Evolutionary conservation across 2,329 filamentous ascomycete genomes (phyloP).

Genomic region (Boeremia exigua): DNA sequence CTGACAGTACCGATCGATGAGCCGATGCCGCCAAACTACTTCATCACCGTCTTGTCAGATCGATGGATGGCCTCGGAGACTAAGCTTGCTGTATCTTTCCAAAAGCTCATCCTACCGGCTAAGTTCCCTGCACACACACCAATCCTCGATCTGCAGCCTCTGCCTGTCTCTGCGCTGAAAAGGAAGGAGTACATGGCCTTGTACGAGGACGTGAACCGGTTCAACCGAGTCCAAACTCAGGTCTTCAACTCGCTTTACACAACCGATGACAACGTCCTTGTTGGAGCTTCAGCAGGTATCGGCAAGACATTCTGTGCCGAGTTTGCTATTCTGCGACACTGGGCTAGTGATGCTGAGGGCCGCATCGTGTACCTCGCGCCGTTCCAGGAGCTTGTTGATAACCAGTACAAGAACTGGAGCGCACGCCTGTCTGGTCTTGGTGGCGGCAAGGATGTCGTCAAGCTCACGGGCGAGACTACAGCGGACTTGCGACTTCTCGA

Average conservation of each 20-base stretch:
- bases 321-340: constrained; percentile 88
- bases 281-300: constrained; percentile 91
- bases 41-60: constrained; percentile 92
- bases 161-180: constrained; percentile 89
- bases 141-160: constrained; percentile 86
- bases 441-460: constrained; percentile 88
- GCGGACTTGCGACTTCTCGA: constrained; percentile 89
- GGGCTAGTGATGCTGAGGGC: constrained; percentile 73
- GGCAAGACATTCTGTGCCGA: constrained; percentile 98
- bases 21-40: constrained; percentile 98
- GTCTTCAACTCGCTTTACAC: constrained; percentile 93
- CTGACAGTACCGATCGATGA: constrained; percentile 97
- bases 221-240: constrained; percentile 98
- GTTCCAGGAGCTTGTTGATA: constrained; percentile 90
- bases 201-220: constrained; percentile 83
- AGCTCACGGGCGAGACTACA: constrained; percentile 90
- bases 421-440: constrained; percentile 73
- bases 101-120: constrained; percentile 91
- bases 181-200: constrained; percentile 79
- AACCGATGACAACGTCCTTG: constrained; percentile 90
- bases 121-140: constrained; percentile 95
- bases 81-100: constrained; percentile 89
- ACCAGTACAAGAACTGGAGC: constrained; percentile 82
- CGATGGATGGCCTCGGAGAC: constrained; percentile 99
- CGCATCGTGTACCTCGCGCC: constrained; percentile 93